These are phyloP conservation scores for Kurtzmaniella quercitrusa DNA, from an alignment of 1,139 yeast genomes.

Conservation along the genomic window DNA sequence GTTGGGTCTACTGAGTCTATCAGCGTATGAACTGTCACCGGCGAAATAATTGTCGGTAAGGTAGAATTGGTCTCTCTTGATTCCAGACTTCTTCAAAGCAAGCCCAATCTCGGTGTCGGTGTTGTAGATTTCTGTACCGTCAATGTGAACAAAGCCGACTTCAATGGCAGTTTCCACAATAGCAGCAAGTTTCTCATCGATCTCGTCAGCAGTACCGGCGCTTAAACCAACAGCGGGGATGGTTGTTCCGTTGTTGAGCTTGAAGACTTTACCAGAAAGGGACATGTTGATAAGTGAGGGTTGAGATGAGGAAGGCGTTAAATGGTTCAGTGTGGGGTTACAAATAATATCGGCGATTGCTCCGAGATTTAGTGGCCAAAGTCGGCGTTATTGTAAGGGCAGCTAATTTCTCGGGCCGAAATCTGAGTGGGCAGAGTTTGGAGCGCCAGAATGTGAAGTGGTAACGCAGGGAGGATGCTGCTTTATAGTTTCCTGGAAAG, in stretches of 20 bases:
- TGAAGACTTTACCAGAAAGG: constrained; percentile 14
- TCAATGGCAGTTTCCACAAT: constrained; percentile 22
- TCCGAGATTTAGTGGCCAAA: neutral
- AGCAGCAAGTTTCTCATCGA: constrained; percentile 19
- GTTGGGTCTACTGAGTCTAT: constrained; percentile 12
- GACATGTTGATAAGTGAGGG: constrained; percentile 3
- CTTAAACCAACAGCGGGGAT: constrained; percentile 32
- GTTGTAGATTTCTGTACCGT: constrained; percentile 34
- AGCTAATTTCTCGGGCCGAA: no score
- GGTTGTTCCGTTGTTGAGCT: constrained; percentile 19
- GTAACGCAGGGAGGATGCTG: no score
- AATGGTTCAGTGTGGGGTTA: neutral
- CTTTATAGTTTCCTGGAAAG: no score
- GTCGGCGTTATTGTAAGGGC: neutral
- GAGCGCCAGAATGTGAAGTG: no score
- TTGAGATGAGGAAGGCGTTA: neutral
- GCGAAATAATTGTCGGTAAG: constrained; percentile 49
- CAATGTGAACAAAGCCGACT: constrained; percentile 31
- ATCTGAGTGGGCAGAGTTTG: no score
- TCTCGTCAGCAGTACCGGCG: constrained; percentile 25
- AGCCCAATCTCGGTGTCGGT: constrained; percentile 30
- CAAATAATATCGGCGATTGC: neutral
- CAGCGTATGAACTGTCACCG: constrained; percentile 14
- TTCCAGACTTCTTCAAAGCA: constrained; percentile 21
- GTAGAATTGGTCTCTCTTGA: constrained; percentile 43